Evolutionary conservation across 768 basidiomycete genomes (phyloP).

Genomic region (Termitomyces sp.): DNA sequence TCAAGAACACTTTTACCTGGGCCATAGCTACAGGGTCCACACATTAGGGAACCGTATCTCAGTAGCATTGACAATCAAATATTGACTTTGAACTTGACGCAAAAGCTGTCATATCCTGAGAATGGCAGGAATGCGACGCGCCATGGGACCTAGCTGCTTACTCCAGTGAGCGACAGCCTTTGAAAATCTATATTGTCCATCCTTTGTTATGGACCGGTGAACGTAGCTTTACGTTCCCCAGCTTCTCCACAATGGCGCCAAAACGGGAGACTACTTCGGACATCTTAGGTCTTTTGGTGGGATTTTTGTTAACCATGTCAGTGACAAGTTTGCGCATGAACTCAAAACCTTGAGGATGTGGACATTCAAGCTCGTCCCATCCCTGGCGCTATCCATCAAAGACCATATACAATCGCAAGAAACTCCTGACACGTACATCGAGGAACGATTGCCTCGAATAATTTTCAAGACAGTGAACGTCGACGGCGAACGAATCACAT

Average conservation of each 20-base stretch:
- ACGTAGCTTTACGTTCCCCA: constrained; percentile 25
- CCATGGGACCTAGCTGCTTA: not conserved
- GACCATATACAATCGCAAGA: not conserved
- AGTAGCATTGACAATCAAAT: too few species aligned
- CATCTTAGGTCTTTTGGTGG: constrained; percentile 28
- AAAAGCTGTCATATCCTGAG: not conserved
- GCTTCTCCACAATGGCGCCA: constrained; percentile 11
- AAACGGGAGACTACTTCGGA: constrained; percentile 28
- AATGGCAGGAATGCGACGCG: not conserved
- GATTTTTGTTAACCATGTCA: constrained; percentile 25
- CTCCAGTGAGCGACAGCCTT: not conserved
- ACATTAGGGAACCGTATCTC: too few species aligned
- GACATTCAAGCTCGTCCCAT: not conserved
- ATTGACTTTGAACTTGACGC: too few species aligned
- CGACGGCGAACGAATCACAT: constrained; percentile 32
- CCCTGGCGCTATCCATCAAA: constrained; percentile 1
- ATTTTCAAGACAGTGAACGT: constrained; percentile 36
- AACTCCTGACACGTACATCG: constrained; percentile 7
- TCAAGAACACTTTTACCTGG: too few species aligned
- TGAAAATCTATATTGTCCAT: not conserved
- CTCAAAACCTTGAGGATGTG: constrained; percentile 14
- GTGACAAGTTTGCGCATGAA: constrained; percentile 16
- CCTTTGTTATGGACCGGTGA: constrained; percentile 19
- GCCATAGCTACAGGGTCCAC: too few species aligned
- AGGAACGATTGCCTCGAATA: constrained; percentile 19